These are phyloP conservation scores for Drechmeria coniospora DNA, from an alignment of 2,329 filamentous ascomycete species.

Conservation along the genomic window DNA sequence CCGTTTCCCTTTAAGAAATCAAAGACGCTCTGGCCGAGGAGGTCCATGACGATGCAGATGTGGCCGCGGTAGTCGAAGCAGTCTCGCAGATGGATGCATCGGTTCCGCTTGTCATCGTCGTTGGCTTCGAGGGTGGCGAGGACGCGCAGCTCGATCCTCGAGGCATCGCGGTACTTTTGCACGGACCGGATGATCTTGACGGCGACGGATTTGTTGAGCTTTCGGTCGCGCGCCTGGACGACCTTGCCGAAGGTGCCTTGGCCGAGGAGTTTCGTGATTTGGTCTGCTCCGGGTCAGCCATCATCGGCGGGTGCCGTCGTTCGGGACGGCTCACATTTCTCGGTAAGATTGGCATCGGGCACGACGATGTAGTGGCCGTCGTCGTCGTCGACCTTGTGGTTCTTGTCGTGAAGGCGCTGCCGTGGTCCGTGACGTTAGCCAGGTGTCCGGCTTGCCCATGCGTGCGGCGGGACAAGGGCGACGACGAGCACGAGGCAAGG, in stretches of 20 bases:
- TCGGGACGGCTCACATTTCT: conserved; percentile 56
- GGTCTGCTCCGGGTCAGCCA: conserved; percentile 57
- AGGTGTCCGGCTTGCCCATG: too few species aligned
- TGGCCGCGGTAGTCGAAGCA: conserved; percentile 96
- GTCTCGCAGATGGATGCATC: conserved; percentile 90
- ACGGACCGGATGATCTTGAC: conserved; percentile 98
- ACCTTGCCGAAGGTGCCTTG: conserved; percentile 98
- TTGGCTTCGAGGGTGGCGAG: conserved; percentile 84
- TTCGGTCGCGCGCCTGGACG: conserved; percentile 75
- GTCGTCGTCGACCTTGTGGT: conserved; percentile 79
- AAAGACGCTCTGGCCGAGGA: conserved; percentile 89
- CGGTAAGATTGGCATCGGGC: conserved; percentile 70
- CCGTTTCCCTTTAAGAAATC: conserved; percentile 92
- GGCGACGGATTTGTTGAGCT: conserved; percentile 64
- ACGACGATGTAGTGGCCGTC: conserved; percentile 95
- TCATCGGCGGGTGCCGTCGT: too few species aligned
- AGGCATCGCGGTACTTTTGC: conserved; percentile 94
- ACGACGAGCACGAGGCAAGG: too few species aligned
- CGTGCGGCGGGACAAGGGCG: too few species aligned
- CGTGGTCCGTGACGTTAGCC: too few species aligned
- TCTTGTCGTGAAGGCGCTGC: conserved; percentile 29
- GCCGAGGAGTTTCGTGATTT: conserved; percentile 76
- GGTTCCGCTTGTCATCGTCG: conserved; percentile 80
- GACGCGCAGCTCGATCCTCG: conserved; percentile 83
- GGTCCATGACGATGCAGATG: conserved; percentile 70